Evolutionary conservation across 768 basidiomycete genomes (phyloP).

Genomic region (Tulasnella sp.): DNA sequence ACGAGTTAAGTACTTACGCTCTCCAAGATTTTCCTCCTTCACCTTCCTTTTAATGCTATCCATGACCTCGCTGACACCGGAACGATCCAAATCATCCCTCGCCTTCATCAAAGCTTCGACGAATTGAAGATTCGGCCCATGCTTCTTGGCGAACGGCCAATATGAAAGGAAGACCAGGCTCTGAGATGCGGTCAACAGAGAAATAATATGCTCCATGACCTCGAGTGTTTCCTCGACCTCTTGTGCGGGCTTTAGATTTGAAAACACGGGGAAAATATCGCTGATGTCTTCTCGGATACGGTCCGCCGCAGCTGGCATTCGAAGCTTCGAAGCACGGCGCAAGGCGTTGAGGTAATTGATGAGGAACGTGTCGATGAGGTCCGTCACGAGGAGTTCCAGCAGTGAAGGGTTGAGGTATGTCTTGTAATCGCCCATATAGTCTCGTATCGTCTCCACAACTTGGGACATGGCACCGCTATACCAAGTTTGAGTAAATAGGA

Average conservation of each 20-base stretch:
- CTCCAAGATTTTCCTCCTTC: slow-evolving; percentile 77
- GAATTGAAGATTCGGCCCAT: slow-evolving; percentile 89
- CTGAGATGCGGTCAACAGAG: slow-evolving; percentile 79
- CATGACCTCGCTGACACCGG: slow-evolving; percentile 84
- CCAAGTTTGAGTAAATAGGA: slow-evolving; percentile 79
- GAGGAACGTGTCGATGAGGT: slow-evolving; percentile 86
- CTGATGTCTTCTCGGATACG: slow-evolving; percentile 79
- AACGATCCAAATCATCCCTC: slow-evolving; percentile 87
- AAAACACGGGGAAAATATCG: slow-evolving; percentile 76
- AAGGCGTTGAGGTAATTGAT: slow-evolving; percentile 86
- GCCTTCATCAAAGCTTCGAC: slow-evolving; percentile 87
- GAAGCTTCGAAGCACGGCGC: slow-evolving; percentile 76
- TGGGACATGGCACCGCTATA: slow-evolving; percentile 86
- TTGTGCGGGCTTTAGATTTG: slow-evolving; percentile 65
- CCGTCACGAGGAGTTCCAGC: slow-evolving; percentile 87
- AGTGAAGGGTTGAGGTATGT: slow-evolving; percentile 84
- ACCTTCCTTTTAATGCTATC: slow-evolving; percentile 89
- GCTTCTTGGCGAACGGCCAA: slow-evolving; percentile 88
- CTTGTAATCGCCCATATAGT: slow-evolving; percentile 95
- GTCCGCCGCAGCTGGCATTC: slow-evolving; percentile 79
- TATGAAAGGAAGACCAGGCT: slow-evolving; percentile 89
- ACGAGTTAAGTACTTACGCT: slow-evolving; percentile 56
- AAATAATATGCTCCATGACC: slow-evolving; percentile 76
- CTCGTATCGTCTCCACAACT: slow-evolving; percentile 91
- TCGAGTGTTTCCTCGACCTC: slow-evolving; percentile 83